Conservation (phyloP, 2,329 filamentous ascomycete genomes). For the Sclerotinia trifoliorum region DNA sequence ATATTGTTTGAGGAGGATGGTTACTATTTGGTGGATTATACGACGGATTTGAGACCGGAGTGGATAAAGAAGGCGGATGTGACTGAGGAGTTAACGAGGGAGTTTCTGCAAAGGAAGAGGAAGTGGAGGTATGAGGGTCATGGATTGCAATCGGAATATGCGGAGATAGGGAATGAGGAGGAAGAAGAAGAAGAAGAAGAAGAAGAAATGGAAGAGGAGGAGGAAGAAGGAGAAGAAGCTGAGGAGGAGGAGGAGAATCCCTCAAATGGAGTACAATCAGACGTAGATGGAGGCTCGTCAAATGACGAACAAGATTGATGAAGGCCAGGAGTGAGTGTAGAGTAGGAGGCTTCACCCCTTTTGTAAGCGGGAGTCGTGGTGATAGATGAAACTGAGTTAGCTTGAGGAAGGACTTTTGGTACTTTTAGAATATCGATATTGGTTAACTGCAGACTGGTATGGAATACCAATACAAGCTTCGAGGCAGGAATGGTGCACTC, state of each 20-base stretch:
- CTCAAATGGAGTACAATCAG: neutral
- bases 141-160: neutral
- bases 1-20: neutral
- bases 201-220: neutral
- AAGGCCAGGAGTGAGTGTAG: neutral
- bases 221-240: neutral
- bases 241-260: neutral
- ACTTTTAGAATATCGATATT: too few relatives aligned
- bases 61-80: neutral
- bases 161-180: neutral
- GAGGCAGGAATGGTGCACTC: too few relatives aligned
- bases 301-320: neutral
- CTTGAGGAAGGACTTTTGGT: too few relatives aligned
- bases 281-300: neutral
- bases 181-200: neutral
- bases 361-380: too few relatives aligned
- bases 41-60: neutral
- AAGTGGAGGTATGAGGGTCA: neutral
- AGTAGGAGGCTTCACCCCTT: neutral
- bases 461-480: too few relatives aligned
- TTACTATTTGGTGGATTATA: neutral
- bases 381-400: too few relatives aligned
- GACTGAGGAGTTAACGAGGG: neutral
- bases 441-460: too few relatives aligned
- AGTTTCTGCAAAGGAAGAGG: neutral